Evolutionary conservation across 768 basidiomycete genomes (phyloP).

Genomic region (Kwoniella mangroviensis): DNA sequence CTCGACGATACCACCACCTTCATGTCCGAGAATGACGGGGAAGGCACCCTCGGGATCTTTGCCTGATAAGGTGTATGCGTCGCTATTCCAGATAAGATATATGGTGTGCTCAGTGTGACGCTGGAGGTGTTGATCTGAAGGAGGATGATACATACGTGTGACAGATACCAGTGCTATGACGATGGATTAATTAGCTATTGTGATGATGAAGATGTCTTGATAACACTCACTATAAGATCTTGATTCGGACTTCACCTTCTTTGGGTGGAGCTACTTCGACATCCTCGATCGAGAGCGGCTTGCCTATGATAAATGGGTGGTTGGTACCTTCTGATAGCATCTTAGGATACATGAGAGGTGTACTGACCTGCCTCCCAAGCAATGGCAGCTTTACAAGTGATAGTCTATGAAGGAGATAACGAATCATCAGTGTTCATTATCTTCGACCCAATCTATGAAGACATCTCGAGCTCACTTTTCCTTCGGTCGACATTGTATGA

Average conservation of each 20-base stretch:
- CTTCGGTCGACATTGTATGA: conserved; percentile 71
- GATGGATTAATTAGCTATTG: neutral
- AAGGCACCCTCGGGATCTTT: conserved; percentile 94
- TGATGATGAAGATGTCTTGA: neutral
- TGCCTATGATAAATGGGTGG: conserved; percentile 25
- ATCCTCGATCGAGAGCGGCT: conserved; percentile 77
- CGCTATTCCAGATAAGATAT: conserved; percentile 54
- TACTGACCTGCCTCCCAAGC: conserved; percentile 90
- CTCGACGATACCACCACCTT: conserved; percentile 71
- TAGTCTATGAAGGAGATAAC: conserved; percentile 27
- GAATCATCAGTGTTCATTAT: neutral
- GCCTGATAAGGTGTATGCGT: conserved; percentile 95
- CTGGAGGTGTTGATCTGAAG: neutral
- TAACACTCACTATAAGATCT: conserved; percentile 70
- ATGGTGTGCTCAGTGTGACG: neutral
- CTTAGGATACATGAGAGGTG: neutral
- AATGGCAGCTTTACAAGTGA: conserved; percentile 90
- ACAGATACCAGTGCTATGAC: conserved; percentile 79
- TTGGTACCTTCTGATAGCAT: neutral
- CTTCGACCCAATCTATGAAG: conserved; percentile 1
- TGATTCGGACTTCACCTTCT: conserved; percentile 89
- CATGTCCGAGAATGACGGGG: conserved; percentile 92
- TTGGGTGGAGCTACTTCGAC: conserved; percentile 91
- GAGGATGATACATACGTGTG: conserved; percentile 66
- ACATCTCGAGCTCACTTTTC: conserved; percentile 61